Base-by-base conservation (phyloP, 495 filamentous ascomycete species). In the Lophium mytilinum region DNA sequence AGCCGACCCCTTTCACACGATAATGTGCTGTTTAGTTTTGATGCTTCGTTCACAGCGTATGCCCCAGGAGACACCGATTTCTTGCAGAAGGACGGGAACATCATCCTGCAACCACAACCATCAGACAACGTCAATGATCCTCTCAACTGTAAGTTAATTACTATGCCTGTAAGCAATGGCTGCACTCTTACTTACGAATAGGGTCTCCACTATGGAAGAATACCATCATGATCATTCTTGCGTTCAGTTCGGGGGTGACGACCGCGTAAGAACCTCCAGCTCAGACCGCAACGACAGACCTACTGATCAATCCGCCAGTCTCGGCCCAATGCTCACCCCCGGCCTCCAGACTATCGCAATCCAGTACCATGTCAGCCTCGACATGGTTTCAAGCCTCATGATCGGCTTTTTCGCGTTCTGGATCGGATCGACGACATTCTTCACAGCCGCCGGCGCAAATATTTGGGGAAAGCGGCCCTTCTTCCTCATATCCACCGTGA, bases 91-190 rank as follows among this genome's bases (percentile, higher is more conserved):
- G 83, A 96, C 70, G 93, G 92, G 36, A 81, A 83, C 50, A 89
- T 96, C 60, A 87, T 98, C 52, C 74, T 98, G 11, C 85, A 95
- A 0, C 92, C 92, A 0, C 93, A 97, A 64, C 93, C 93, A 0
- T 90, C 95, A 42, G 89, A 95, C 42, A 89, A 86, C 1, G 73
- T 77, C 21, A 95, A 96, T 60, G 93, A 98, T 65, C 93, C 93
- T 0, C 72, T 98, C 45, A 98, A 98, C 63, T 98, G 93, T 83
- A 52, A 19, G 12, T 45, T 14, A 14, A 17, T 7, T 9, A 45
- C 10, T 34, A 8, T 10, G 8, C 4, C 9, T 45, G 33, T 15
- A 3, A 30, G 10, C 12, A 21, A 12, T 9, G 5, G 3, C 7
- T 18, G 15, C n/a, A 52, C 17, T 30, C 9, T 19, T 42, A 43